Evolutionary conservation across 2,329 filamentous ascomycete species (phyloP).

Genomic region (Macrophomina tecta): DNA sequence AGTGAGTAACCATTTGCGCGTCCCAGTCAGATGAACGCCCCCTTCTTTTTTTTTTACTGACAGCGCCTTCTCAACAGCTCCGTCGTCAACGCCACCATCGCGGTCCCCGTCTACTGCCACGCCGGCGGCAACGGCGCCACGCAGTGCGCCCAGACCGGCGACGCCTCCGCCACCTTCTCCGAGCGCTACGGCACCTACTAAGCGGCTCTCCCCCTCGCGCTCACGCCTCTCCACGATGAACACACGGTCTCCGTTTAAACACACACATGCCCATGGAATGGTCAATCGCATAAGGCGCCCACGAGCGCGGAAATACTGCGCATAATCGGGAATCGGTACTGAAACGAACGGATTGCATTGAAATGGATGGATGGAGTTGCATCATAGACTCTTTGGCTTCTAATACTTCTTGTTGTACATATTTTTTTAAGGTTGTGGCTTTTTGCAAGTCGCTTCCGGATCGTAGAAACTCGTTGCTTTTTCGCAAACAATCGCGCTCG

Average conservation of each 20-base stretch:
- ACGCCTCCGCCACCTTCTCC: not conserved
- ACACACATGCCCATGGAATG: too few relatives aligned
- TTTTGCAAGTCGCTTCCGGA: too few relatives aligned
- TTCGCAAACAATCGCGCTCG: too few relatives aligned
- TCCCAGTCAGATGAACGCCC: too few relatives aligned
- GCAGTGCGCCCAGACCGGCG: conserved; percentile 12
- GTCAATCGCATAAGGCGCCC: too few relatives aligned
- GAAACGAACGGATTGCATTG: not conserved
- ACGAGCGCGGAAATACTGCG: too few relatives aligned
- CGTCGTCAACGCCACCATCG: conserved; percentile 4
- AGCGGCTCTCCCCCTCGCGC: not conserved
- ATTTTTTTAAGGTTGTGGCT: too few relatives aligned
- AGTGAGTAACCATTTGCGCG: not conserved
- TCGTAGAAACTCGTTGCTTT: too few relatives aligned
- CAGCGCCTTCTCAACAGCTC: not conserved
- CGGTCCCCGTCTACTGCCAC: conserved; percentile 16
- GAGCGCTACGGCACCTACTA: conserved; percentile 3
- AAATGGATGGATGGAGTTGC: not conserved
- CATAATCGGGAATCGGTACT: not conserved
- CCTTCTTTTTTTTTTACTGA: too few relatives aligned
- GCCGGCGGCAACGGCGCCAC: conserved; percentile 20
- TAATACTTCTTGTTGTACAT: too few relatives aligned
- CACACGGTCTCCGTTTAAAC: not conserved
- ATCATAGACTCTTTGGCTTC: too few relatives aligned
- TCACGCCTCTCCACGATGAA: too few relatives aligned